These are phyloP conservation scores for Penicillium psychrosexuale DNA, from an alignment of 2,329 filamentous ascomycete genomes.

Conservation along the genomic window DNA sequence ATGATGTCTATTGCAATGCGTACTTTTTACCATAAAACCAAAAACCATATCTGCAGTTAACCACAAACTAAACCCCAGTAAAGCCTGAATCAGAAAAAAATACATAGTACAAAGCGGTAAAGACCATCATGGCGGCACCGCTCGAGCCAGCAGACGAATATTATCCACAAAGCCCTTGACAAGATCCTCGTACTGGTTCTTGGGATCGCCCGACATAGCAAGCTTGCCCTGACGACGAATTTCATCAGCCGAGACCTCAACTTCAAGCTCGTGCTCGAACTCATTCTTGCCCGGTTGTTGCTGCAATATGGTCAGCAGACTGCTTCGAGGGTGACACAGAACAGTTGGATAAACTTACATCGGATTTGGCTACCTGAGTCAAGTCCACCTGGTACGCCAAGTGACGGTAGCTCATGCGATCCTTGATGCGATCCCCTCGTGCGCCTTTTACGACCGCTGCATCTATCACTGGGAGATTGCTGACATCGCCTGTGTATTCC, in stretches of 20 bases:
- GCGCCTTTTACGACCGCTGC: constrained; percentile 30
- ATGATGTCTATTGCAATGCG: constrained; percentile 12
- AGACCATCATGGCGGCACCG: constrained; percentile 34
- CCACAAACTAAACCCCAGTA: neutral
- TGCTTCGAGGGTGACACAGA: constrained; percentile 7
- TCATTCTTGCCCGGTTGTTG: constrained; percentile 36
- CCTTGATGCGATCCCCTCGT: constrained; percentile 69
- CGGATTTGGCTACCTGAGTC: constrained; percentile 72
- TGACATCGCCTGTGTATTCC: constrained; percentile 69
- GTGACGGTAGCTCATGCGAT: constrained; percentile 87
- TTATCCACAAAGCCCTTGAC: constrained; percentile 51
- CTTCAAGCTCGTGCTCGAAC: constrained; percentile 50
- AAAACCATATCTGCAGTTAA: constrained; percentile 17
- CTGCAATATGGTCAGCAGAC: constrained; percentile 14
- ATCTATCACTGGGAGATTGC: constrained; percentile 50
- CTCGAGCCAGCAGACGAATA: constrained; percentile 45
- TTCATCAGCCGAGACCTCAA: constrained; percentile 48
- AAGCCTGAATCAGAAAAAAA: constrained; percentile 5
- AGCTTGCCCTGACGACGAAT: constrained; percentile 46
- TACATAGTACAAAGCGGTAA: constrained; percentile 19
- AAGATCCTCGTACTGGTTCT: constrained; percentile 46
- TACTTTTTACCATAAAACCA: constrained; percentile 1
- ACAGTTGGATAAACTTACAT: constrained; percentile 35
- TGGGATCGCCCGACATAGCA: constrained; percentile 37
- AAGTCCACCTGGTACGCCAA: constrained; percentile 85